phyloP scores from a whole-genome alignment of 768 basidiomycete species.

The Coprinopsis strossmayeri region DNA sequence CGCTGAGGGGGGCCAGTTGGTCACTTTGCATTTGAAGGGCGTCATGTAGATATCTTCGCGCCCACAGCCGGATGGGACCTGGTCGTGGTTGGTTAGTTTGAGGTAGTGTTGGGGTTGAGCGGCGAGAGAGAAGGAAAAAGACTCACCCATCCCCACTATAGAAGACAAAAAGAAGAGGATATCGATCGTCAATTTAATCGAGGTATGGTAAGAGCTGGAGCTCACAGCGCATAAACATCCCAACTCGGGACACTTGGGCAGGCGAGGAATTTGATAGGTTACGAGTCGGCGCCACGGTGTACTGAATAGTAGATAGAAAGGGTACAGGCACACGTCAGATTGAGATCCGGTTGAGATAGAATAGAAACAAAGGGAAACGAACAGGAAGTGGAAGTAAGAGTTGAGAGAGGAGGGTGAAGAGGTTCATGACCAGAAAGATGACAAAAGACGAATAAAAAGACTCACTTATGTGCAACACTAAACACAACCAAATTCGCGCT shows the following conservation, averaged over 20 bases:
- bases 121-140: slow-evolving; percentile 17
- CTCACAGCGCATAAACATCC: slow-evolving; percentile 39
- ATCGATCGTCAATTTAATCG: too few species aligned
- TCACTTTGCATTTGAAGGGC: slow-evolving; percentile 33
- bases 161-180: too few species aligned
- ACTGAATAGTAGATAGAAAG: too few species aligned
- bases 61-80: slow-evolving; percentile 25
- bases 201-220: too few species aligned
- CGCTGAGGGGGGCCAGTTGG: slow-evolving; percentile 22
- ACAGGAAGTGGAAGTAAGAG: too few species aligned
- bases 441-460: too few species aligned
- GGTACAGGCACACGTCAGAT: too few species aligned
- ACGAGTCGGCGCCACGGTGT: slow-evolving; percentile 37
- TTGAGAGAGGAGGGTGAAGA: too few species aligned
- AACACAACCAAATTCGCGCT: slow-evolving; percentile 36
- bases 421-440: too few species aligned
- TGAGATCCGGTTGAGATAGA: too few species aligned
- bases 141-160: slow-evolving; percentile 1
- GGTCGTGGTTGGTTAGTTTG: neutral
- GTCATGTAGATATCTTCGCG: slow-evolving; percentile 41
- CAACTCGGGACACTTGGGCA: slow-evolving; percentile 33
- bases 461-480: too few species aligned
- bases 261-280: slow-evolving; percentile 32
- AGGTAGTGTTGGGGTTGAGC: neutral
- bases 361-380: too few species aligned